phyloP scores from a whole-genome alignment of 2,329 filamentous ascomycete species.

The Aspergillus phoenicis region DNA sequence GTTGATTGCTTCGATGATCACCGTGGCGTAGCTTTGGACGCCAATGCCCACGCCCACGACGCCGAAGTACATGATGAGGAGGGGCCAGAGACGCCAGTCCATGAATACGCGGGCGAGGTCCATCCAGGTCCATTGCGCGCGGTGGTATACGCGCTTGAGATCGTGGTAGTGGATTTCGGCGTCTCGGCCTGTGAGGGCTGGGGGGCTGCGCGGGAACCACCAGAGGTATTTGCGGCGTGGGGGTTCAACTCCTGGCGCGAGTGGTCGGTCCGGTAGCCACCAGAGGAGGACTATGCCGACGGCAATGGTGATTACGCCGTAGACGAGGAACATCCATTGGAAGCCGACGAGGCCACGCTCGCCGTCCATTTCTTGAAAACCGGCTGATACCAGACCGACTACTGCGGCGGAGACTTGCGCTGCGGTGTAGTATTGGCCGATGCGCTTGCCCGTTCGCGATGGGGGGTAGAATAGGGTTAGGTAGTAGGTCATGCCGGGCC shows the following conservation, averaged over 20 bases:
- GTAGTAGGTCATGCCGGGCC: constrained; percentile 94
- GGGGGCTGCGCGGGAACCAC: constrained; percentile 69
- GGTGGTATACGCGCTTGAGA: constrained; percentile 76
- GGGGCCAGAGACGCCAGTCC: constrained; percentile 87
- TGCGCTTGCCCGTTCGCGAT: constrained; percentile 80
- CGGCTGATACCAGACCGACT: constrained; percentile 84
- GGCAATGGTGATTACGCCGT: constrained; percentile 72
- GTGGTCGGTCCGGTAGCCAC: constrained; percentile 86
- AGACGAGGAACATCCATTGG: constrained; percentile 79
- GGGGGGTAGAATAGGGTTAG: constrained; percentile 90
- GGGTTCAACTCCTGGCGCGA: constrained; percentile 59
- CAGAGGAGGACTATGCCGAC: constrained; percentile 75
- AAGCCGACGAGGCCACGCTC: constrained; percentile 70
- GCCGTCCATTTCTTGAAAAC: constrained; percentile 90
- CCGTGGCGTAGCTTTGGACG: constrained; percentile 81
- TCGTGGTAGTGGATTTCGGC: constrained; percentile 81
- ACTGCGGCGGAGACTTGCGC: constrained; percentile 86
- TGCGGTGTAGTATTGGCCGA: constrained; percentile 87
- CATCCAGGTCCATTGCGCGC: constrained; percentile 69
- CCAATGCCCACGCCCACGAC: constrained; percentile 92
- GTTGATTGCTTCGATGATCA: constrained; percentile 82
- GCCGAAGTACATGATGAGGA: constrained; percentile 90
- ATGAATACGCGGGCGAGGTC: constrained; percentile 72
- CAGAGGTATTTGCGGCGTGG: constrained; percentile 45
- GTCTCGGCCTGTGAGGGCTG: constrained; percentile 75